Base-by-base conservation (phyloP, 1,139 yeast species). In the Scheffersomyces segobiensis region DNA sequence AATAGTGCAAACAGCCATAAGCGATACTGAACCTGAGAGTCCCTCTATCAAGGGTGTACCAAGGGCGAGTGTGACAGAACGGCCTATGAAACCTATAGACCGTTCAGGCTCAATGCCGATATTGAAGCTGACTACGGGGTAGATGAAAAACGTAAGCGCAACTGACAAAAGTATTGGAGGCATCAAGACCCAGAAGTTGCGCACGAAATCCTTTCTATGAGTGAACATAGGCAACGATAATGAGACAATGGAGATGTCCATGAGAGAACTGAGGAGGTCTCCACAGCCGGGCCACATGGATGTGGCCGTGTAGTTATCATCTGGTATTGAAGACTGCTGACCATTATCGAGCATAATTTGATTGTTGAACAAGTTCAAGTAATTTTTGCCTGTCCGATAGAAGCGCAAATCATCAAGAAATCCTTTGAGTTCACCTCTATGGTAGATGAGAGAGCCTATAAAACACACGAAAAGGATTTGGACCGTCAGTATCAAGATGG, bases 1-100 rank as follows among this genome's bases (percentile, higher is more conserved):
- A 50, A 91, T 89, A 0, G 96, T 91, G 52, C 91, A 87, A 19
- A 88, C 92, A 0, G 96, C 92, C 86, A 89, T 89, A 55, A 90
- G 77, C 3, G 91, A 84, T 1, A 86, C 80, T 0, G 91, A 86
- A 0, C 96, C 96, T 17, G 83, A 87, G 50, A 91, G 75, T 0
- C 91, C 81, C 19, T 74, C 75, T 10, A 88, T 86, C 61, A 89
- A 80, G 0, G 96, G 96, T 0, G 91, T 83, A 0, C 96, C 96
- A 56, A 90, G 76, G 0, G 96, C 96, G 63, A 90, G 79, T 0
- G 96, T 90, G n/a, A 88, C 92, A 12, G 92, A 87, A 61, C 96
- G 78, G 1, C 95, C 95, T 8, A 89, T 87, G 69, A 89, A 89
- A 0, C 95, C 96, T 51, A 90, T 79, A 0, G 93, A 81, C 46